These are phyloP conservation scores for Colletotrichum sp. DNA, from an alignment of 2,329 filamentous ascomycete genomes.

Conservation along the genomic window DNA sequence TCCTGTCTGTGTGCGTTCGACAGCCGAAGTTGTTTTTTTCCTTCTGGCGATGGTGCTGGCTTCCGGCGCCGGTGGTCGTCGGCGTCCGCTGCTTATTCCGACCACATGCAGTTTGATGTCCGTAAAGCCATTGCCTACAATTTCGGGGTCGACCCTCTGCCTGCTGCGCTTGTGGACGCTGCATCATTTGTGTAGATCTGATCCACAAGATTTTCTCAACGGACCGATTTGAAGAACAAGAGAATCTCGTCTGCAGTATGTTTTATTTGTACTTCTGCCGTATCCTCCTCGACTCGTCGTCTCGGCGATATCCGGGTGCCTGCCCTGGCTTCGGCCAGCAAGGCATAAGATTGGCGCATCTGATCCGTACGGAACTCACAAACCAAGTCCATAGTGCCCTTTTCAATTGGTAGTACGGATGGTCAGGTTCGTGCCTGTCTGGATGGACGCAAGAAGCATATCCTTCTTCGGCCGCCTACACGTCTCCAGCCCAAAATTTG, in stretches of 20 bases:
- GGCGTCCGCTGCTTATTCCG: not conserved
- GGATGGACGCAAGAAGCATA: too few relatives aligned
- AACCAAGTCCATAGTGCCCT: too few relatives aligned
- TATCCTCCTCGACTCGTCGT: rapidly evolving
- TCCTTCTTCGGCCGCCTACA: too few relatives aligned
- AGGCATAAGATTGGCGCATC: not conserved
- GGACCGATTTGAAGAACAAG: too few relatives aligned
- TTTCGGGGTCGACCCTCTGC: rapidly evolving
- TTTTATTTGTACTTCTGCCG: not conserved
- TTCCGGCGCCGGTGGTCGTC: not conserved
- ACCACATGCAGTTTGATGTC: rapidly evolving
- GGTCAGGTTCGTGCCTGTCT: too few relatives aligned
- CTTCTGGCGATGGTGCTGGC: not conserved
- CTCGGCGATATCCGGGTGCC: too few relatives aligned
- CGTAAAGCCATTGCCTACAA: rapidly evolving
- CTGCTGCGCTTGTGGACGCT: not conserved
- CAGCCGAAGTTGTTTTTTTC: not conserved
- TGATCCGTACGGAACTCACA: not conserved
- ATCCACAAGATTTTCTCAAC: too few relatives aligned
- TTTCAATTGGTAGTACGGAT: too few relatives aligned
- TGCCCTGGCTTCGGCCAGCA: not conserved
- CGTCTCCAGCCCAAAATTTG: too few relatives aligned
- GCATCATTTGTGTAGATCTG: not conserved
- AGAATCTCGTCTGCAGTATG: too few relatives aligned
- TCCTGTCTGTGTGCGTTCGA: not conserved